Conservation (phyloP, 2,329 filamentous ascomycete species). For the Diaporthe sp. region DNA sequence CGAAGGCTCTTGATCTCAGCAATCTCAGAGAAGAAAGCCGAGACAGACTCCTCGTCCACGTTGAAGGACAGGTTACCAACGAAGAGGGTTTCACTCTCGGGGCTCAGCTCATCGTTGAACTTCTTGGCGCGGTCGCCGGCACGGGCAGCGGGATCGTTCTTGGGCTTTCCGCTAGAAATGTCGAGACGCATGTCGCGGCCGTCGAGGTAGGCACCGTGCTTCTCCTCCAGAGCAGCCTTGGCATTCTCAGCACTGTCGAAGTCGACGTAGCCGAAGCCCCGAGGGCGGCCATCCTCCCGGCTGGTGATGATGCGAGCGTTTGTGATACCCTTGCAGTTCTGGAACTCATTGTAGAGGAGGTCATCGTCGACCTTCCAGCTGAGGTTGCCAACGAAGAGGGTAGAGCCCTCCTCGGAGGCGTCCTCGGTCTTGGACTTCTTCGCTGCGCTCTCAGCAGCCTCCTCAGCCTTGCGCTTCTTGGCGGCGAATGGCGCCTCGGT, state of each 20-base stretch:
- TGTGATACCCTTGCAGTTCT: conserved; percentile 78
- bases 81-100: conserved; percentile 88
- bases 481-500: conserved; percentile 47
- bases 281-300: conserved; percentile 82
- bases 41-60: conserved; percentile 79
- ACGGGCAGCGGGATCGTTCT: conserved; percentile 53
- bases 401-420: conserved; percentile 62
- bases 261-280: conserved; percentile 95
- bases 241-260: conserved; percentile 70
- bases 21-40: conserved; percentile 78
- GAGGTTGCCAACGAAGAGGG: conserved; percentile 90
- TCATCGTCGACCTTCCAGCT: conserved; percentile 93
- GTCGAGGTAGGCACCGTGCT: conserved; percentile 48
- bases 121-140: conserved; percentile 72
- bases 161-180: conserved; percentile 49
- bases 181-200: conserved; percentile 51
- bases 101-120: conserved; percentile 83
- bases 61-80: conserved; percentile 92
- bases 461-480: conserved; percentile 77
- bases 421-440: conserved; percentile 77
- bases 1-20: conserved; percentile 81
- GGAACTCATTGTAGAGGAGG: conserved; percentile 82
- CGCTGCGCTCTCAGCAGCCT: conserved; percentile 56
- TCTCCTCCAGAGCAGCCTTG: conserved; percentile 52
- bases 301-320: conserved; percentile 86